phyloP scores from a whole-genome alignment of 2,329 filamentous ascomycete species.

The Cryphonectria carpinicola region DNA sequence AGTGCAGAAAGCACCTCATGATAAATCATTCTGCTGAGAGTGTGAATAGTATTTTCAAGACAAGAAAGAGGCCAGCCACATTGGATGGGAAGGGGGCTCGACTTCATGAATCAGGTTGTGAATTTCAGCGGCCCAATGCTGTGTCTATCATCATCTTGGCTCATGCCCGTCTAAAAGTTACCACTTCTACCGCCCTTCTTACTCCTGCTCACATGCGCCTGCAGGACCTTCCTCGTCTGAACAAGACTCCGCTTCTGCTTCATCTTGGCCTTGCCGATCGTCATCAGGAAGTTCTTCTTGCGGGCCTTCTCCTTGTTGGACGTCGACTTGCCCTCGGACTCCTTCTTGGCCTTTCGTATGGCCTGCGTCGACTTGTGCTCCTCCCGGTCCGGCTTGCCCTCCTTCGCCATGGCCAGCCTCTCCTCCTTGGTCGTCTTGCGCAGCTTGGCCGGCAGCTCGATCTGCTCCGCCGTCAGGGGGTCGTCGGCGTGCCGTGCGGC shows the following conservation, averaged over 20 bases:
- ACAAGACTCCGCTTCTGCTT: conserved; percentile 95
- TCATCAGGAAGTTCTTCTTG: conserved; percentile 99
- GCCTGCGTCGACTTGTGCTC: conserved; percentile 88
- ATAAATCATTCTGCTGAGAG: background rate
- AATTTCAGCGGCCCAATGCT: background rate
- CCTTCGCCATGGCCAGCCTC: conserved; percentile 78
- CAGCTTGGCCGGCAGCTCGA: conserved; percentile 81
- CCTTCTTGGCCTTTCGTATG: conserved; percentile 84
- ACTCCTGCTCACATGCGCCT: conserved; percentile 78
- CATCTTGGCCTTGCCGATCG: conserved; percentile 89
- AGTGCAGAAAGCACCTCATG: background rate
- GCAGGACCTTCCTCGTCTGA: conserved; percentile 79
- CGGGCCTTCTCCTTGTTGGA: conserved; percentile 97
- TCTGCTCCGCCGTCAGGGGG: conserved; percentile 85
- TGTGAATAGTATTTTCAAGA: background rate
- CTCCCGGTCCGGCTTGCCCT: conserved; percentile 75
- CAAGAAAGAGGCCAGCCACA: background rate
- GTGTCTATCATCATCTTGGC: conserved; percentile 30
- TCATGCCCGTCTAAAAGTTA: conserved; percentile 53
- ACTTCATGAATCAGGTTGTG: background rate
- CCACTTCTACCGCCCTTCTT: conserved; percentile 83
- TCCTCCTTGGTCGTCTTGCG: conserved; percentile 90
- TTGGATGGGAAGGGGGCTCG: background rate
- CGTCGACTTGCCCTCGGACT: conserved; percentile 87
- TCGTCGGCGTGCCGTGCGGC: conserved; percentile 77